Evolutionary conservation across 805 yeast species (phyloP).

Genomic region (Candida boleticola): DNA sequence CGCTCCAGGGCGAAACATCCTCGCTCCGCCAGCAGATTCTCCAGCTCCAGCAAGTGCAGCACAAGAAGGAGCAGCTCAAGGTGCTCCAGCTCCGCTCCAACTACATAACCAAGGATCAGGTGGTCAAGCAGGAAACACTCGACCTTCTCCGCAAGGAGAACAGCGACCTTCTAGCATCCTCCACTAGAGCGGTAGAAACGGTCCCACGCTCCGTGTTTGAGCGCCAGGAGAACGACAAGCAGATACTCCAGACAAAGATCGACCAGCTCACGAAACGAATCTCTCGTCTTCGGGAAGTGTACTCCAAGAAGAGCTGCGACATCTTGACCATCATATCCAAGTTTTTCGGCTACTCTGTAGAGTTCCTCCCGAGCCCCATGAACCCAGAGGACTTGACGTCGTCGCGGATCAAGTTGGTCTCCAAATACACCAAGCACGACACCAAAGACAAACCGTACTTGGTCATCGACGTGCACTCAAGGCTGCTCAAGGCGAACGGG

Average conservation of each 20-base stretch:
- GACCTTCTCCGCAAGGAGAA: conserved; percentile 59
- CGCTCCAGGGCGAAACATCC: conserved; percentile 32
- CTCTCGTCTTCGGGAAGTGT: conserved; percentile 54
- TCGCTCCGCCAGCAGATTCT: conserved; percentile 36
- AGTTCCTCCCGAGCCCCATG: conserved; percentile 50
- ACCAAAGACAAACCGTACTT: conserved; percentile 44
- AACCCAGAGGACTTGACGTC: conserved; percentile 43
- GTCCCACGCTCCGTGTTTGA: conserved; percentile 66
- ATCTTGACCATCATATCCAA: conserved; percentile 65
- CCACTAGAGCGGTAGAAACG: conserved; percentile 7
- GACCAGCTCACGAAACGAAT: conserved; percentile 51
- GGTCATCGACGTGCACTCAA: conserved; percentile 54
- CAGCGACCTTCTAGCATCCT: conserved; percentile 40
- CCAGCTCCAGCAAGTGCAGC: conserved; percentile 17
- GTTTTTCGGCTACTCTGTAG: conserved; percentile 71
- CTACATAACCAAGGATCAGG: conserved; percentile 62
- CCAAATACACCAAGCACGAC: conserved; percentile 33
- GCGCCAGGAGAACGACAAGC: conserved; percentile 54
- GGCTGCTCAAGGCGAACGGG: conserved; percentile 53
- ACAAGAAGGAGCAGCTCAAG: conserved; percentile 29
- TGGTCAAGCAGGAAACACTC: conserved; percentile 52
- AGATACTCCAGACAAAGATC: conserved; percentile 45
- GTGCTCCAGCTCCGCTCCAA: conserved; percentile 64
- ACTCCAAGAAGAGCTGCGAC: conserved; percentile 65
- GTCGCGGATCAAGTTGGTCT: conserved; percentile 54